phyloP scores from a whole-genome alignment of 257 asterid genomes.

The Capsicum chinense region DNA sequence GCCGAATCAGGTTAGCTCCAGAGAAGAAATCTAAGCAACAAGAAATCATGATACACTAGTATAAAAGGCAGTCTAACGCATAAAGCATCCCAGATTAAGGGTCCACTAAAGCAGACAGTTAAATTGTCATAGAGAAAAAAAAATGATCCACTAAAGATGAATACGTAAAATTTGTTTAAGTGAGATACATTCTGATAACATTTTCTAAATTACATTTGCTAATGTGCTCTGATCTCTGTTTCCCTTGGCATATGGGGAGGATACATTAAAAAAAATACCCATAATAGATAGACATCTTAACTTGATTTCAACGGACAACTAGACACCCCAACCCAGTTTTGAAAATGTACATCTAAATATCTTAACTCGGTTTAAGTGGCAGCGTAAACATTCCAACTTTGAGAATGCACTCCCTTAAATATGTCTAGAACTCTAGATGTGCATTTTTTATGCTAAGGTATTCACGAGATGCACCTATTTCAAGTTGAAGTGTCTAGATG shows the following conservation, averaged over 20 bases:
- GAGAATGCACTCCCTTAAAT: neutral
- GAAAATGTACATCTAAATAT: neutral
- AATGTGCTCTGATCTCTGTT: neutral
- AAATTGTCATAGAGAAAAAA: neutral
- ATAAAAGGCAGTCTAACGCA: no score
- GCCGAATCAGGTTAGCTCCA: no score
- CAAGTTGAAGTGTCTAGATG: neutral
- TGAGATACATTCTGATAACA: neutral
- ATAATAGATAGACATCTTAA: neutral
- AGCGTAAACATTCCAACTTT: neutral
- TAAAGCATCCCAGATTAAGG: no score
- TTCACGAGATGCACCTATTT: neutral
- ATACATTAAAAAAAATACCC: neutral
- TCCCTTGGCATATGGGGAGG: neutral
- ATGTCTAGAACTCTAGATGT: neutral
- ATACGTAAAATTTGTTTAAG: neutral
- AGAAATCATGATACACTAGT: neutral
- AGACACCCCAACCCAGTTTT: neutral
- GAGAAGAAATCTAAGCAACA: no score
- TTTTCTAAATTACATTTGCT: neutral
- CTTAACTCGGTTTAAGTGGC: neutral
- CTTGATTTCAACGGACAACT: fast-evolving
- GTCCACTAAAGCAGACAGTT: neutral
- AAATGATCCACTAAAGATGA: neutral
- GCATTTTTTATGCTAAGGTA: neutral